These are phyloP conservation scores for Haplosporangium gracile DNA, from an alignment of 192 early-diverging fungal genomes.

Conservation along the genomic window DNA sequence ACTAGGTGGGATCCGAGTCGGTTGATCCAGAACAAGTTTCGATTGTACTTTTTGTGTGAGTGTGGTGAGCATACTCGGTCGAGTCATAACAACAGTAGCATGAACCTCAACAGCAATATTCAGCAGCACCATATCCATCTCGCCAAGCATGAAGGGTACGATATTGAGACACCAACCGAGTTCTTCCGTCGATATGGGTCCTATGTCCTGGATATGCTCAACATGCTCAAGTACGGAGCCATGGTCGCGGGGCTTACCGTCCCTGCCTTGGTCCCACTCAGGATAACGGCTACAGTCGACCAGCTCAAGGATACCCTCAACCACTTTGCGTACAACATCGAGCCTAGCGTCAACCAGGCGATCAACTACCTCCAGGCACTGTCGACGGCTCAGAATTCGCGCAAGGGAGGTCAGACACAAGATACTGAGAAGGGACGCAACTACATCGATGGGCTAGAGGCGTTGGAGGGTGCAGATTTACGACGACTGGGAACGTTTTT, in stretches of 20 bases:
- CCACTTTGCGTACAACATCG: constrained; percentile 2
- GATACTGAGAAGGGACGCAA: neutral
- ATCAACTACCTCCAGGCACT: constrained; percentile 18
- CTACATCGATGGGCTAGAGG: neutral
- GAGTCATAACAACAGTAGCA: neutral
- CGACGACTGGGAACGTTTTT: constrained; percentile 14
- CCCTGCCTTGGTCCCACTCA: neutral
- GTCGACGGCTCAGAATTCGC: neutral
- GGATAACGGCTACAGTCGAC: neutral
- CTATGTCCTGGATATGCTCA: constrained; percentile 11
- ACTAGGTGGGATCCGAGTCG: neutral
- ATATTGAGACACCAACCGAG: constrained; percentile 27
- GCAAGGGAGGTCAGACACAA: too few relatives aligned
- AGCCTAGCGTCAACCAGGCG: constrained; percentile 15
- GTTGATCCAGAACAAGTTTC: constrained; percentile 15
- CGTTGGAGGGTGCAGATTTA: constrained; percentile 23
- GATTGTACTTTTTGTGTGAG: constrained; percentile 34
- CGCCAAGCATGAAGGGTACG: constrained; percentile 36
- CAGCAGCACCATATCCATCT: constrained; percentile 39
- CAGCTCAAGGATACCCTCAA: neutral
- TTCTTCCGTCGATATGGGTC: constrained; percentile 31
- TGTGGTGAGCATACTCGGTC: constrained; percentile 24
- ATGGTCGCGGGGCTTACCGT: neutral
- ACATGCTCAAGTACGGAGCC: neutral
- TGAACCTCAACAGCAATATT: neutral